Evolutionary conservation across 441 rosid genomes (phyloP), one percentile per base, ranked within the genome.

Genomic region (Gossypium lobatum): DNA sequence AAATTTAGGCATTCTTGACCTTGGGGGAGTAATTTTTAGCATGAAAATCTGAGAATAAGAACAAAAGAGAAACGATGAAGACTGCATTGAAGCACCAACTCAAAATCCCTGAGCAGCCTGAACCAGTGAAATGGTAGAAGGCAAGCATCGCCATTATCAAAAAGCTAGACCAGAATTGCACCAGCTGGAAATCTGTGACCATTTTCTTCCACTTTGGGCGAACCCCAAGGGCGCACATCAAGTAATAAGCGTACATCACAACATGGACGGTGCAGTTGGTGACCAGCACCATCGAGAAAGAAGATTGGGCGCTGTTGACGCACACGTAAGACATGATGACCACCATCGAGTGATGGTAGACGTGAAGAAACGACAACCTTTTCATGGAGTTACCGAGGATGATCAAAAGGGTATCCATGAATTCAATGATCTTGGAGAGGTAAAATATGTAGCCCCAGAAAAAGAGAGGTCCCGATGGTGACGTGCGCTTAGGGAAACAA

Each of bases 391-490:
- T 83, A 0, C 84, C 73, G 18, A 88, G 64, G 20, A 88, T 37
- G 42, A 89, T 89, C 59, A 88, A 73, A 23, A 89, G 53, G n/a
- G 94, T 88, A 64, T 89, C 94, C 1, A 77, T 72, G 69, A 84
- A 85, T 78, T 89, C 94, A 13, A 86, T 77, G 48, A 85, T 79
- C 74, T 89, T 89, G 13, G 92, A 89, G 71, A 89, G 92, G 75
- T 89, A 89, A 73, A 89, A 89, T 37, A 88, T 74, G 74, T 89
- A 83, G 13, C 82, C 86, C 94, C 94, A 89, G 77, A 89, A 89
- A 74, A 86, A 89, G 45, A 83, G 75, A 1, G 94, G 81, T 0
- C 94, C 92, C 1, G 17, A 45, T 10, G 92, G 80, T 3, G 76
- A 73, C 6, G 86, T 84, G 4, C 64, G 58, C 0, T 46, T 3